These are phyloP conservation scores for Zizania latifolia DNA, from an alignment of 176 grass and related monocot species.

Conservation along the genomic window DNA sequence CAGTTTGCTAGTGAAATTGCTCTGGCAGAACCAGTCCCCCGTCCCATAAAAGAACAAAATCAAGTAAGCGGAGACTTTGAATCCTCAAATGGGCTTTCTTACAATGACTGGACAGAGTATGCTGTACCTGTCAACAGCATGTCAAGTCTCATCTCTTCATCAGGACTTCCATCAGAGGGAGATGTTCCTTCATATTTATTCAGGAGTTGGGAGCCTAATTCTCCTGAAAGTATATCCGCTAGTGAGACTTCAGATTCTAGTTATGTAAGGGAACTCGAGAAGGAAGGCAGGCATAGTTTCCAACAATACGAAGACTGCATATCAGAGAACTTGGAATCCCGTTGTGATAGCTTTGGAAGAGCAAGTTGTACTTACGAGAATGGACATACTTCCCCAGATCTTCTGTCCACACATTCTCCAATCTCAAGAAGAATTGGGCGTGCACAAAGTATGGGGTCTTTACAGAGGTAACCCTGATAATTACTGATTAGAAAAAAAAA, in stretches of 20 bases:
- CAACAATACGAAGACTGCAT: conserved; percentile 64
- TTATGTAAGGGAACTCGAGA: conserved; percentile 70
- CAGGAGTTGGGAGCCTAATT: conserved; percentile 62
- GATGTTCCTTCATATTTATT: conserved; percentile 53
- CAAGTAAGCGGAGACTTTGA: conserved; percentile 36
- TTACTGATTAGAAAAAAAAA: conserved; percentile 23
- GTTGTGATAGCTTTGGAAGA: conserved; percentile 78
- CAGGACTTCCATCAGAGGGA: conserved; percentile 47
- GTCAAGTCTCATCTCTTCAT: conserved; percentile 73
- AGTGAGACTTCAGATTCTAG: conserved; percentile 84
- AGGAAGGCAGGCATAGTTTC: conserved; percentile 54
- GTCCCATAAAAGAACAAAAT: conserved; percentile 47
- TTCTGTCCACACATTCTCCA: conserved; percentile 40
- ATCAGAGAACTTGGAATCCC: conserved; percentile 61
- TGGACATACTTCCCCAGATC: conserved; percentile 64
- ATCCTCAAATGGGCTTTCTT: conserved; percentile 44
- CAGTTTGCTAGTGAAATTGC: conserved; percentile 77
- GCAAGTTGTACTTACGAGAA: conserved; percentile 56
- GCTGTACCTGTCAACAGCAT: conserved; percentile 79
- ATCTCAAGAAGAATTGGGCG: conserved; percentile 36
- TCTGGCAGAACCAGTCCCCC: conserved; percentile 54
- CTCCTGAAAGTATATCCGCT: conserved; percentile 70
- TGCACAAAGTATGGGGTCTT: conserved; percentile 57
- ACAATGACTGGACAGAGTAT: conserved; percentile 64
- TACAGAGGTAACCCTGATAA: conserved; percentile 57